Percentiles rank a stretch among this genome's conserved stretches.
Conservation (phyloP, 176 grass and related monocot species). For the Hsuehochloa calcarea region DNA sequence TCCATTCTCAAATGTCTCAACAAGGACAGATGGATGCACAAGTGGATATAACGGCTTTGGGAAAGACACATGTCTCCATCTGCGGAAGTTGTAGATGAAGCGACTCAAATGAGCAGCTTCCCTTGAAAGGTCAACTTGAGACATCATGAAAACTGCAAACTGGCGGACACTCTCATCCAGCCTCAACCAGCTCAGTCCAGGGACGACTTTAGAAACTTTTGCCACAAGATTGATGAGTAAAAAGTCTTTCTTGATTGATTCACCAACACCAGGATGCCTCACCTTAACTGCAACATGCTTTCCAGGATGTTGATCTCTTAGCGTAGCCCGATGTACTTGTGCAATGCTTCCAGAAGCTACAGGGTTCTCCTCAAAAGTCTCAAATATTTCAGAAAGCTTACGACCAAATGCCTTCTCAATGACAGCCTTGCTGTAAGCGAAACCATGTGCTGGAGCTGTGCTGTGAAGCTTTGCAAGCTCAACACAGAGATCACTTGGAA, state of each 20-base stretch:
- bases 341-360: constrained; percentile 98
- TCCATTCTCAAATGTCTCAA: constrained; percentile 96
- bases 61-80: constrained; percentile 89
- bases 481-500: constrained; percentile 87
- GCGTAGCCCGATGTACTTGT: constrained; percentile 82
- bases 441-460: constrained; percentile 77
- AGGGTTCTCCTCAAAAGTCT: constrained; percentile 81
- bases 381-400: constrained; percentile 81
- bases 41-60: constrained; percentile 90
- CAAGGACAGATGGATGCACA: constrained; percentile 96
- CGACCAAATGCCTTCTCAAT: constrained; percentile 90
- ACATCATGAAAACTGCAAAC: constrained; percentile 95
- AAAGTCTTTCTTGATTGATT: constrained; percentile 92
- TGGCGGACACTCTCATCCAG: constrained; percentile 94
- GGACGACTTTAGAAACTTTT: constrained; percentile 57
- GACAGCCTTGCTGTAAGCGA: constrained; percentile 64
- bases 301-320: constrained; percentile 51
- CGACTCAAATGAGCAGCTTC: constrained; percentile 92
- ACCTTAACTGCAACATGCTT: constrained; percentile 97
- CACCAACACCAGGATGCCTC: constrained; percentile 89
- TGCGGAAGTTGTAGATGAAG: constrained; percentile 93
- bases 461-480: constrained; percentile 93
- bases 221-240: constrained; percentile 75
- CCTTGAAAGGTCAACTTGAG: constrained; percentile 92
- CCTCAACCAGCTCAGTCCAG: constrained; percentile 94